Percentiles rank a stretch among this genome's conserved stretches.
phyloP scores from a whole-genome alignment of 148 eudicot genomes.

The Limonium bicolor region DNA sequence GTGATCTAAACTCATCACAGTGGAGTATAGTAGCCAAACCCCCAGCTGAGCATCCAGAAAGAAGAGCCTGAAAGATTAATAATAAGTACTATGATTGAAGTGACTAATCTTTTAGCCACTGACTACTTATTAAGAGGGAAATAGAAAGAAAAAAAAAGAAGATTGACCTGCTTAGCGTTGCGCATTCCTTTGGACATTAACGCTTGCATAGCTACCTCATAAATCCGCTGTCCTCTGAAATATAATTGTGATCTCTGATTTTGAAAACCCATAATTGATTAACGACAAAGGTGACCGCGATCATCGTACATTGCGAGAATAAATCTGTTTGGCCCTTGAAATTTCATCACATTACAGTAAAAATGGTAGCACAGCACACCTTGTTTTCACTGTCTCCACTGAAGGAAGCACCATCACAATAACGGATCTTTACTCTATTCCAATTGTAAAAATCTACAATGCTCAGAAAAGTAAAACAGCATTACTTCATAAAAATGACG shows the following conservation, averaged over 20 bases:
- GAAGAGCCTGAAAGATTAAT: constrained; percentile 45
- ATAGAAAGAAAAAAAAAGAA: not conserved
- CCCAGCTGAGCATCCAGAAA: constrained; percentile 49
- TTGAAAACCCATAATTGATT: no score
- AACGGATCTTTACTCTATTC: constrained; percentile 93
- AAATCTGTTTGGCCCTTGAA: not conserved
- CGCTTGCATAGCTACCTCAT: constrained; percentile 61
- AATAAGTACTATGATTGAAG: no score
- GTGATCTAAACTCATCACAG: constrained; percentile 27
- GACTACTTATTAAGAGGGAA: not conserved
- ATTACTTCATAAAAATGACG: no score
- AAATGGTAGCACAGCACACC: constrained; percentile 22
- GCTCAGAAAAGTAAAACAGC: no score
- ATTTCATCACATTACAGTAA: not conserved
- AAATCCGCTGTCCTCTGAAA: constrained; percentile 84
- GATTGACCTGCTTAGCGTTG: constrained; percentile 51
- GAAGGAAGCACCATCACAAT: constrained; percentile 96
- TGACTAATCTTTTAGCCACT: no score
- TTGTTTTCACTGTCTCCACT: constrained; percentile 64
- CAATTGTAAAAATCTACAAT: constrained; percentile 81
- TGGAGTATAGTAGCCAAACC: constrained; percentile 36
- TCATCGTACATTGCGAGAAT: no score
- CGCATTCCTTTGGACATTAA: constrained; percentile 74
- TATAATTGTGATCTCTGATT: constrained; percentile 56
- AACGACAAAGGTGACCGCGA: no score